Evolutionary conservation across 75 land plant species (phyloP), one percentile per base, ranked within the genome.

Genomic region (Picea glauca): DNA sequence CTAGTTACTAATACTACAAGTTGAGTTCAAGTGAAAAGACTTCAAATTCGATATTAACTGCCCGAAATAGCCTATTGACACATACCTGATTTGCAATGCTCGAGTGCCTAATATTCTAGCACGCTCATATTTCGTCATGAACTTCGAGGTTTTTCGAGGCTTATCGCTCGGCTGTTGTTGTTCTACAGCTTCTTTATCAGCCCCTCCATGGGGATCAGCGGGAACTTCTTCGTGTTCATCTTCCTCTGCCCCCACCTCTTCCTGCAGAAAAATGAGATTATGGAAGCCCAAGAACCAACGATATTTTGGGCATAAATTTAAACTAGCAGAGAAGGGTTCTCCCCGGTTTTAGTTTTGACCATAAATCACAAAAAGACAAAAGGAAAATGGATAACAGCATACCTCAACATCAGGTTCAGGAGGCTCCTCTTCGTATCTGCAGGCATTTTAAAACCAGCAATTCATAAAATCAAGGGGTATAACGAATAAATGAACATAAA

Each of bases 121-220:
- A 62, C 96, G 84, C 76, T 96, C 99, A 78, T 96, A 96, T 58
- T 96, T 96, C 1, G 99, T 96, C 99, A 96, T 96, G 40, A 85
- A 96, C 59, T 43, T 96, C 93, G 0, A 94, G 43, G 43, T 40
- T 40, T 26, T 92, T 92, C 30, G 99, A 50, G 90, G 84, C 20
- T 89, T 85, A 66, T 85, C 88, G 26, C 23, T 81, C 17, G 84
- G 85, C n/a, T 79, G 78, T 23, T 87, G 79, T 1, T 77, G 86
- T 12, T 86, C 87, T 56, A 78, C 76, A 3, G 85, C 87, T 66
- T 88, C 90, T 35, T 60, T 73, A 75, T 90, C 94, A 5, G 75
- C 85, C 61, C 78, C 92, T 17, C 86, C 78, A 67, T 84, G 73
- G 31, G 86, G 81, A 23, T 85, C 93, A n/a, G 58, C 12, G 21